Percentiles rank a stretch among this genome's conserved stretches.
These are phyloP conservation scores for Acidiella bohemica DNA, from an alignment of 495 filamentous ascomycete species.

Conservation along the genomic window DNA sequence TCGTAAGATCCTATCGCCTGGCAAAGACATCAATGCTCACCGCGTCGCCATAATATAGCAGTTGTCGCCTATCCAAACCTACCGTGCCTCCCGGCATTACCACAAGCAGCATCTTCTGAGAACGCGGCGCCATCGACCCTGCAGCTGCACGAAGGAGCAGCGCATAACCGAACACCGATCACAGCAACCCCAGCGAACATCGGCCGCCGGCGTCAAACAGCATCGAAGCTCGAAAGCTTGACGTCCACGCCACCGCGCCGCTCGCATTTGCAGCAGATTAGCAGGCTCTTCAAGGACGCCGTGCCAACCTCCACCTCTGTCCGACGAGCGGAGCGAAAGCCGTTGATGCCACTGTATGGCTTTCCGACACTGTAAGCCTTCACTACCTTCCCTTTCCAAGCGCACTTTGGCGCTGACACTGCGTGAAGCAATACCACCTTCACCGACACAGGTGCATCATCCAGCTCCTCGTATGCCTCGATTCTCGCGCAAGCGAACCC, in stretches of 20 bases:
- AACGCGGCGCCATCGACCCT: neutral
- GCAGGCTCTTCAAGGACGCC: slow-evolving; percentile 1
- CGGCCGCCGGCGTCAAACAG: neutral
- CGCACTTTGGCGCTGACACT: no score
- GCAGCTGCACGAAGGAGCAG: neutral
- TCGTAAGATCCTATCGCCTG: no score
- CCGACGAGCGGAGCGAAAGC: neutral
- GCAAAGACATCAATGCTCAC: no score
- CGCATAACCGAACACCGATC: neutral
- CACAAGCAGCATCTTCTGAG: no score
- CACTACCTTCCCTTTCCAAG: neutral
- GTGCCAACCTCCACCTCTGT: neutral
- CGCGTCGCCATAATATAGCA: neutral
- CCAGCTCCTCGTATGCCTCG: no score
- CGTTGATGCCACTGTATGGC: neutral
- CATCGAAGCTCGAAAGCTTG: neutral
- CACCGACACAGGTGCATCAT: neutral
- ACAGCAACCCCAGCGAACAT: neutral
- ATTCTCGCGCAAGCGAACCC: no score
- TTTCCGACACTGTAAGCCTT: no score
- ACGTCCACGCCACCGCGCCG: neutral
- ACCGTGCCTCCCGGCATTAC: no score
- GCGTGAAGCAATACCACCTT: neutral
- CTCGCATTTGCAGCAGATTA: slow-evolving; percentile 1
- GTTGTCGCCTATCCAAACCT: neutral